Percentiles rank a stretch among this genome's conserved stretches.
These are phyloP conservation scores for Solanum virginianum DNA, from an alignment of 257 asterid species.

Conservation along the genomic window DNA sequence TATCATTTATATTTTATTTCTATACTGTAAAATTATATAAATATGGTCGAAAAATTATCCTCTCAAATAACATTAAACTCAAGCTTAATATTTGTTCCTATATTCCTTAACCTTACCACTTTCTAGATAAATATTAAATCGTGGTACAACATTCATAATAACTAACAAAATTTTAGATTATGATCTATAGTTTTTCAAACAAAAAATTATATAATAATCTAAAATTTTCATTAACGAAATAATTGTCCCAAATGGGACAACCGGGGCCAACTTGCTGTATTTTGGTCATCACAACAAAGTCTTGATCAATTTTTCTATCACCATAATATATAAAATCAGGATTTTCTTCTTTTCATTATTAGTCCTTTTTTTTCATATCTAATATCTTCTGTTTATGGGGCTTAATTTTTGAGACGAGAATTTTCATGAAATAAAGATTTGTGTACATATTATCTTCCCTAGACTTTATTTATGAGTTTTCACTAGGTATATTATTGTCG, in stretches of 20 bases:
- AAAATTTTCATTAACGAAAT: not conserved
- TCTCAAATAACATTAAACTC: not conserved
- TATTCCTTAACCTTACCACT: not conserved
- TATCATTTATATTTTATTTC: not conserved
- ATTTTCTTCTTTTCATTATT: no score
- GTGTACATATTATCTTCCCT: no score
- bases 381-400: not conserved
- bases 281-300: not conserved
- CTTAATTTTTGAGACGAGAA: no score
- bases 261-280: not conserved
- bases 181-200: not conserved
- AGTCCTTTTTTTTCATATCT: no score
- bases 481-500: no score
- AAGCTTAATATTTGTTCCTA: not conserved
- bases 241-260: not conserved
- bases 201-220: not conserved
- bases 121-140: not conserved
- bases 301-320: not conserved
- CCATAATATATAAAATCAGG: not conserved
- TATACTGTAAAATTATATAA: not conserved
- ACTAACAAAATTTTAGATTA: rapidly evolving
- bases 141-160: not conserved
- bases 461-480: no score
- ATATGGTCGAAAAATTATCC: not conserved
- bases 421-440: no score